Base-by-base conservation (phyloP, 2,329 filamentous ascomycete genomes). In the Dactylellina drechsleri region DNA sequence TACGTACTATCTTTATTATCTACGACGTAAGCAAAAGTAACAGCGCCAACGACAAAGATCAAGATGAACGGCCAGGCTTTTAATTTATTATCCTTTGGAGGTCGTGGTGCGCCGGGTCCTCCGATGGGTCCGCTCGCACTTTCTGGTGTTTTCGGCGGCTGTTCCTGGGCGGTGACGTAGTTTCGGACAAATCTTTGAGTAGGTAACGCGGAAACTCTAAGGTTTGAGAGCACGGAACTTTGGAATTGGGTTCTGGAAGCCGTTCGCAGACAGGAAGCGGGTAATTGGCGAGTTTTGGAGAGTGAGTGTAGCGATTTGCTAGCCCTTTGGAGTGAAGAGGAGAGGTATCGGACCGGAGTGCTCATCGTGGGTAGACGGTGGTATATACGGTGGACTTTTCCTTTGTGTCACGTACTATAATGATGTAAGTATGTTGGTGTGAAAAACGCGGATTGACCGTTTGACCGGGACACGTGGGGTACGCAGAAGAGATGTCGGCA, bases 1-100 rank as follows among this genome's bases (percentile, higher is more conserved):
- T 18, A 79, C 84, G 81, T 73, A 86, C 86, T 84, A 81, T 83
- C 83, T 77, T 83, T 85, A 76, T 81, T 81, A 75, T 87, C 85
- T 57, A 85, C 84, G 52, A 87, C 84, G 49, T 85, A 80, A 50
- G 82, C 79, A 81, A 87, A 87, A 57, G 84, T 82, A 50, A 83
- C 84, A 45, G 83, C 83, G 70, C 85, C 85, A 57, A 83, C 79
- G 50, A 83, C 80, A 59, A 85, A 81, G 74, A 87, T 83, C 23
- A 80, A 80, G 26, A 82, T 61, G 67, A 82, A 82, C 13, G 81
- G 81, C 81, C 81, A 82, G 64, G 82, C 72, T 66, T 82, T 82
- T 61, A 82, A 79, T n/a, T 70, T 70, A 43, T 76, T 53, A 65
- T 76, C 72, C 26, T 70, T 76, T 10, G 72, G 72, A 50, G 64